Percentiles rank a stretch among this genome's conserved stretches.
phyloP scores from a whole-genome alignment of 2,329 filamentous ascomycete genomes.

The Myriosclerotinia duriaeana region DNA sequence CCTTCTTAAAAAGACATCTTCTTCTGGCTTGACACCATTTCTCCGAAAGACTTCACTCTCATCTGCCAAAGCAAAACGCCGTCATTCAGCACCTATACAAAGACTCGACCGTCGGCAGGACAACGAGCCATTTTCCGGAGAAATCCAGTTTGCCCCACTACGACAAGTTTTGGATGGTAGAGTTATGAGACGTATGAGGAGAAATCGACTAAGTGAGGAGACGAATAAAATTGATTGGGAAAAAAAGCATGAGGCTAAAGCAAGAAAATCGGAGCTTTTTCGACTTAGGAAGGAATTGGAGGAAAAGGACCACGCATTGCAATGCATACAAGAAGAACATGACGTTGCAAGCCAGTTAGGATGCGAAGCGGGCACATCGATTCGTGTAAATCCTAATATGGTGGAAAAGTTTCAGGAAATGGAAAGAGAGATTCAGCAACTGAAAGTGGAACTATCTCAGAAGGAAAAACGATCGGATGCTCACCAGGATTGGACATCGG shows the following conservation, averaged over 20 bases:
- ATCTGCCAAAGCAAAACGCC: conserved; percentile 44
- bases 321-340: conserved; percentile 37
- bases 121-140: conserved; percentile 40
- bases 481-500: conserved; percentile 50
- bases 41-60: conserved; percentile 52
- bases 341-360: conserved; percentile 38
- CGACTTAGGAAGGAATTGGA: conserved; percentile 50
- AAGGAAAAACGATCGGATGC: conserved; percentile 31
- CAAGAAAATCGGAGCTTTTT: conserved; percentile 50
- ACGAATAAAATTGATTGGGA: conserved; percentile 54
- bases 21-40: conserved; percentile 59
- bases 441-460: conserved; percentile 35
- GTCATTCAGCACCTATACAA: conserved; percentile 48
- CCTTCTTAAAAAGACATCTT: conserved; percentile 37
- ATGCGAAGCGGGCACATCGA: conserved; percentile 31
- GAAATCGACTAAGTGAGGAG: conserved; percentile 58
- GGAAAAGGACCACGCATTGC: conserved; percentile 37
- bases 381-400: conserved; percentile 25
- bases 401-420: conserved; percentile 35
- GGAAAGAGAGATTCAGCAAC: conserved; percentile 34
- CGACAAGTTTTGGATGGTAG: conserved; percentile 58
- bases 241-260: conserved; percentile 45
- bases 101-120: conserved; percentile 32
- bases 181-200: conserved; percentile 56
- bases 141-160: conserved; percentile 50